Evolutionary conservation across 768 basidiomycete species (phyloP).

Genomic region (Agaricus subrufescens): DNA sequence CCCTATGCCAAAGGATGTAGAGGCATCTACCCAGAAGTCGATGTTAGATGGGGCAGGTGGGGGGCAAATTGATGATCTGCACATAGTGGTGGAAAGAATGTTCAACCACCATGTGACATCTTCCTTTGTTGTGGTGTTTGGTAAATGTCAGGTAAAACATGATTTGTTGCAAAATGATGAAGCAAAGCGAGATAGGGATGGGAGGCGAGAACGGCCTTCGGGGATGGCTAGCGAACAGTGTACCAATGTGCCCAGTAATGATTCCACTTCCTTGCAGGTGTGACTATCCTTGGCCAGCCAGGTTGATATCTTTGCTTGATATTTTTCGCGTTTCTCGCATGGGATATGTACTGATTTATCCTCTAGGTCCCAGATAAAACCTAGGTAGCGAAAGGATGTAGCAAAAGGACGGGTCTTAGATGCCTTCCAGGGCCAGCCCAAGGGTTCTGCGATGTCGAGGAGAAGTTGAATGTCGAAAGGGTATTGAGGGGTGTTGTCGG

Average conservation of each 20-base stretch:
- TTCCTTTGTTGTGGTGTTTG: constrained; percentile 15
- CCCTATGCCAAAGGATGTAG: constrained; percentile 36
- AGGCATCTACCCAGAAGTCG: constrained; percentile 30
- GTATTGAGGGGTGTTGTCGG: not conserved
- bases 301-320: constrained; percentile 17
- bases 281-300: constrained; percentile 14
- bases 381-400: constrained; percentile 26
- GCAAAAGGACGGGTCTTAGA: constrained; percentile 24
- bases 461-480: constrained; percentile 4
- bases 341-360: constrained; percentile 26
- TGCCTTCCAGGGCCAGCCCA: constrained; percentile 32
- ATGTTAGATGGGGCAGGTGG: constrained; percentile 2
- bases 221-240: constrained; percentile 29
- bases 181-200: constrained; percentile 23
- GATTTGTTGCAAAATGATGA: constrained; percentile 18
- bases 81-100: not conserved
- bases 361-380: constrained; percentile 30
- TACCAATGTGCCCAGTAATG: constrained; percentile 27
- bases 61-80: constrained; percentile 5
- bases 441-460: constrained; percentile 12
- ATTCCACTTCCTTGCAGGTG: constrained; percentile 18
- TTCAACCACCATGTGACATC: constrained; percentile 30
- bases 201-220: constrained; percentile 23
- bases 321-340: constrained; percentile 22
- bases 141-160: constrained; percentile 10